Percentiles rank a stretch among this genome's conserved stretches.
Evolutionary conservation across 306 rosid genomes (phyloP).

Genomic region (Cercis canadensis): DNA sequence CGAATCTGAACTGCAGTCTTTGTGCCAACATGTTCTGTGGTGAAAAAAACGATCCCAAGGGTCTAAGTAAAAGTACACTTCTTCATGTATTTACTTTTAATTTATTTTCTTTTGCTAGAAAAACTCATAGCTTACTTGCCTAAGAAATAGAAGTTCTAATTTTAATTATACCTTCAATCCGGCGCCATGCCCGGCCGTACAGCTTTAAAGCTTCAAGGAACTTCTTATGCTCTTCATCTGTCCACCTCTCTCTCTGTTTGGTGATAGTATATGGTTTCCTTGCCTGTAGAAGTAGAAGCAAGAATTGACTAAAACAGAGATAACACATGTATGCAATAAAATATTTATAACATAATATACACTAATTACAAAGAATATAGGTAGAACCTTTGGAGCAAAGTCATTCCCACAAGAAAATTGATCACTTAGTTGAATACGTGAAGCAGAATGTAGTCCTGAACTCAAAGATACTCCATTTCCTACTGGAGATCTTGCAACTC

Average conservation of each 20-base stretch:
- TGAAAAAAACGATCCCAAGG: constrained; percentile 40
- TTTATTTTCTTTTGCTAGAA: constrained; percentile 20
- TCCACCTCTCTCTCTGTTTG: constrained; percentile 88
- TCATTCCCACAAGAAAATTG: constrained; percentile 64
- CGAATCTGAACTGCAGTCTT: constrained; percentile 98
- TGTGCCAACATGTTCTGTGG: constrained; percentile 81
- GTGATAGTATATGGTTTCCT: constrained; percentile 89
- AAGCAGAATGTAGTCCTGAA: constrained; percentile 40
- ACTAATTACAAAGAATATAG: constrained; percentile 13
- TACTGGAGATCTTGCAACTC: constrained; percentile 34
- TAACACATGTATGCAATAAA: constrained; percentile 4
- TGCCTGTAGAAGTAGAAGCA: constrained; percentile 43
- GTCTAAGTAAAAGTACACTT: constrained; percentile 20
- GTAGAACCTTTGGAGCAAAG: constrained; percentile 63
- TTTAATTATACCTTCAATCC: constrained; percentile 67
- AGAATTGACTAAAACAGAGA: constrained; percentile 25
- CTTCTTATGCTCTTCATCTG: constrained; percentile 84
- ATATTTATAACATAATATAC: not conserved
- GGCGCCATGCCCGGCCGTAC: constrained; percentile 84
- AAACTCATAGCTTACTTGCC: constrained; percentile 2
- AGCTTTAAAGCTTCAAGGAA: constrained; percentile 85
- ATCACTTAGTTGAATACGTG: constrained; percentile 51
- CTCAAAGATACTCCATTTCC: constrained; percentile 45
- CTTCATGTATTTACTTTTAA: constrained; percentile 13
- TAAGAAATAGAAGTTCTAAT: constrained; percentile 6